Percentiles rank a stretch among this genome's conserved stretches.
Evolutionary conservation across 306 rosid species (phyloP).

Genomic region (Acacia confusa): DNA sequence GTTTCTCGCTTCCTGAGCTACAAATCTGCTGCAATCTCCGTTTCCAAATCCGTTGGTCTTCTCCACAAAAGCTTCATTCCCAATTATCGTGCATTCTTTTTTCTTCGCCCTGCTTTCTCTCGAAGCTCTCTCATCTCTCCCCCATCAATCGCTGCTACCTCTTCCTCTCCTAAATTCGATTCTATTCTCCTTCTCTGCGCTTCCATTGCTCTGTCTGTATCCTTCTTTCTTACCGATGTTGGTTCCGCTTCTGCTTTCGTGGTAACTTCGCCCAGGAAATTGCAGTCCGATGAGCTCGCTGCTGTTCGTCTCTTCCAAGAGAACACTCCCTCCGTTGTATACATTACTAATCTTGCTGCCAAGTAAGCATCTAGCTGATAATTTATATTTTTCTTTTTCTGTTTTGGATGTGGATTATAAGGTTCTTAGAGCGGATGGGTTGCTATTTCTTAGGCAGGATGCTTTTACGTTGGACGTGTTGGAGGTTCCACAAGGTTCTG

Average conservation of each 20-base stretch:
- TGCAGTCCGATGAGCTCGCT: slow-evolving; percentile 1
- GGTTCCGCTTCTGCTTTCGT: neutral
- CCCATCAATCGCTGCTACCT: neutral
- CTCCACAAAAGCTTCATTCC: neutral
- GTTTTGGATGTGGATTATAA: neutral
- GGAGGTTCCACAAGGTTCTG: slow-evolving; percentile 1
- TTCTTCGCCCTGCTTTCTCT: neutral
- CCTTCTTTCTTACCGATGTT: neutral
- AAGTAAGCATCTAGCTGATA: neutral
- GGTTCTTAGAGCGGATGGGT: neutral
- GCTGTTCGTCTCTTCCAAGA: neutral
- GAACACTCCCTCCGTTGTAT: neutral
- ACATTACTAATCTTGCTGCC: neutral
- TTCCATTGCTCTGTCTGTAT: neutral
- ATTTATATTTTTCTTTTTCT: neutral
- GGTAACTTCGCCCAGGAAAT: neutral
- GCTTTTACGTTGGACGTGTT: neutral
- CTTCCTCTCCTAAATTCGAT: neutral
- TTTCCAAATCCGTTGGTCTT: neutral
- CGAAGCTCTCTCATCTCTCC: neutral
- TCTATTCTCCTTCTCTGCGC: neutral
- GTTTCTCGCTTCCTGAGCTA: neutral
- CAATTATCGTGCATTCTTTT: neutral
- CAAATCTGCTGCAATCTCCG: neutral
- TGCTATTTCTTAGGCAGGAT: neutral